Percentiles rank a stretch among this genome's conserved stretches.
These are phyloP conservation scores for Blastobotrys persicus DNA, from an alignment of 1,139 yeast species.

Conservation along the genomic window DNA sequence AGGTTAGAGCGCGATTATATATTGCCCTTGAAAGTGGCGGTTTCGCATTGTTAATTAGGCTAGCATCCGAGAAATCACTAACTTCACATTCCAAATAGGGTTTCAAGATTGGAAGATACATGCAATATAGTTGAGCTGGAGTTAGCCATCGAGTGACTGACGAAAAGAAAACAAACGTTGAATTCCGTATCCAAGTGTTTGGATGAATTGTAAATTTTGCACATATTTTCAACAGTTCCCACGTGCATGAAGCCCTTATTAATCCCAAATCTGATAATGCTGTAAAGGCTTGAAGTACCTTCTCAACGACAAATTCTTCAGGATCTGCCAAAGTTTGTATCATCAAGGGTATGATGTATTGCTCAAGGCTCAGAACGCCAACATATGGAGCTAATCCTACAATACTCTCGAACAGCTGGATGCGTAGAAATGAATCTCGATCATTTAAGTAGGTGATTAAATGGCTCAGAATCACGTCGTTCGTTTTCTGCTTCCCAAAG, in stretches of 20 bases:
- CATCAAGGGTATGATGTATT: constrained; percentile 79
- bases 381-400: constrained; percentile 73
- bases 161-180: constrained; percentile 59
- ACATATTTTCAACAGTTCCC: constrained; percentile 51
- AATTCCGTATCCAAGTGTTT: constrained; percentile 78
- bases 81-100: constrained; percentile 77
- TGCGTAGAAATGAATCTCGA: constrained; percentile 60
- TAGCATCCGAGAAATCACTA: constrained; percentile 60
- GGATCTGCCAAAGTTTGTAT: constrained; percentile 79
- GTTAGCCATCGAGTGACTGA: constrained; percentile 61
- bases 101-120: constrained; percentile 76
- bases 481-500: constrained; percentile 83
- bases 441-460: constrained; percentile 88
- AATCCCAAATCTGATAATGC: constrained; percentile 55
- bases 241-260: constrained; percentile 46
- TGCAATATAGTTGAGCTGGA: constrained; percentile 78
- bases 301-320: constrained; percentile 79
- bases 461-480: constrained; percentile 85
- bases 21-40: constrained; percentile 65
- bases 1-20: constrained; percentile 61
- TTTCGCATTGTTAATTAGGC: constrained; percentile 61
- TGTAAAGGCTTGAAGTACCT: constrained; percentile 67
- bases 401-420: constrained; percentile 74
- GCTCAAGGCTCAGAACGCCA: constrained; percentile 81
- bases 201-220: constrained; percentile 72